Evolutionary conservation across 2,329 filamentous ascomycete genomes (phyloP).

Genomic region (Tolypocladium nubicola): DNA sequence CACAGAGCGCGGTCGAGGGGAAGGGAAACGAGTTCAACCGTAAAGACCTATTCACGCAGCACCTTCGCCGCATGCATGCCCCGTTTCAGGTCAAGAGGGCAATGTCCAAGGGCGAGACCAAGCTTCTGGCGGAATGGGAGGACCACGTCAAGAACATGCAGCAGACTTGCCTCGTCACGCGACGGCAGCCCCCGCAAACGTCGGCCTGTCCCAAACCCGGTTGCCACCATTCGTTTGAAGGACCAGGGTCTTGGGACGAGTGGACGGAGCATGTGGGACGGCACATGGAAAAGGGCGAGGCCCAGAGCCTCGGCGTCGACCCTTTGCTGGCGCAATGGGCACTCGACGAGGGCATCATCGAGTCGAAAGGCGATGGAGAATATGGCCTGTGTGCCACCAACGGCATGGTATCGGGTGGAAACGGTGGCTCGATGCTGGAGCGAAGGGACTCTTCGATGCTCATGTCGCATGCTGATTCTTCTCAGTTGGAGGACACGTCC

Average conservation of each 20-base stretch:
- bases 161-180: conserved; percentile 58
- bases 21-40: conserved; percentile 73
- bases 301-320: conserved; percentile 45
- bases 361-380: conserved; percentile 42
- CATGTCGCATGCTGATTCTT: conserved; percentile 7
- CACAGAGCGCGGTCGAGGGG: conserved; percentile 40
- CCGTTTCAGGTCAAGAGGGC: conserved; percentile 53
- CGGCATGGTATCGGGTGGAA: conserved; percentile 10
- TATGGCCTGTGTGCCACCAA: conserved; percentile 36
- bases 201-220: conserved; percentile 63
- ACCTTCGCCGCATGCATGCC: conserved; percentile 87
- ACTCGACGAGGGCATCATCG: conserved; percentile 52
- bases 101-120: conserved; percentile 45
- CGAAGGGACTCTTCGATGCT: conserved; percentile 16
- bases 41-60: conserved; percentile 92
- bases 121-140: conserved; percentile 53
- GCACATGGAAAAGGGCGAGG: conserved; percentile 72
- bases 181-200: conserved; percentile 58
- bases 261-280: conserved; percentile 87
- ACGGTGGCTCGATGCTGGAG: conserved; percentile 6
- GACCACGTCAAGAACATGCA: conserved; percentile 60
- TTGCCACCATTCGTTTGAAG: conserved; percentile 62
- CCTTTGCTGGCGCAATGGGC: conserved; percentile 49
- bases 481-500: conserved; percentile 11
- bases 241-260: conserved; percentile 70